Conservation (phyloP, 2,329 filamentous ascomycete genomes). For the Hypoxylon rubiginosum region DNA sequence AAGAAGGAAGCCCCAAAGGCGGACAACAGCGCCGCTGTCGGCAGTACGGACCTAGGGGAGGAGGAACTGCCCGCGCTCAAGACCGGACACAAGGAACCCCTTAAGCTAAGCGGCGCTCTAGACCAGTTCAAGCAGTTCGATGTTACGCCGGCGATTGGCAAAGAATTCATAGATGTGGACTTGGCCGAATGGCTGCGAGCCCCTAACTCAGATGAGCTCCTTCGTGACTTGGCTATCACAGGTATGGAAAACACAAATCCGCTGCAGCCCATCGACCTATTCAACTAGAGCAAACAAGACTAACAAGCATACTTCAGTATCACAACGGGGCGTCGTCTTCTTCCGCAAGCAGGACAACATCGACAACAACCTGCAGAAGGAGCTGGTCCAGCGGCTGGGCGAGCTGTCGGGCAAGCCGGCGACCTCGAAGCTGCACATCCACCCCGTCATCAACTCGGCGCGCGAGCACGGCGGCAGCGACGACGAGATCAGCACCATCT, state of each 20-base stretch:
- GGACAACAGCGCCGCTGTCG: constrained; percentile 30
- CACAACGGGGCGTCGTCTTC: constrained; percentile 77
- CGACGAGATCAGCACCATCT: constrained; percentile 74
- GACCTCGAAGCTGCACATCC: constrained; percentile 70
- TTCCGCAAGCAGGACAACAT: constrained; percentile 74
- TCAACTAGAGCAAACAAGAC: background rate
- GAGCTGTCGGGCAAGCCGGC: constrained; percentile 69
- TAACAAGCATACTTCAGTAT: constrained; percentile 61
- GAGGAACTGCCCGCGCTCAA: constrained; percentile 43
- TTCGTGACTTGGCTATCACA: constrained; percentile 76
- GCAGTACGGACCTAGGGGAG: constrained; percentile 26
- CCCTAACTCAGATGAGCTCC: constrained; percentile 71
- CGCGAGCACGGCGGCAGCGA: constrained; percentile 68
- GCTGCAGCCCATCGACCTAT: background rate
- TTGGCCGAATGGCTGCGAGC: constrained; percentile 72
- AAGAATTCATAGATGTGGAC: constrained; percentile 70
- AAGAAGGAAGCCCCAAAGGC: constrained; percentile 30
- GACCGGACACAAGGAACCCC: constrained; percentile 52
- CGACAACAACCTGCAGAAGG: constrained; percentile 74
- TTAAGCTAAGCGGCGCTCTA: constrained; percentile 65
- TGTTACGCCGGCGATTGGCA: constrained; percentile 72
- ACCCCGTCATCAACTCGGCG: constrained; percentile 68
- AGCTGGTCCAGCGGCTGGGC: constrained; percentile 72
- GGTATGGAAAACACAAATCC: constrained; percentile 58
- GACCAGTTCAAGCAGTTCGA: constrained; percentile 69